Base-by-base conservation (phyloP, 2,329 filamentous ascomycete genomes). In the Paecilomyces formosus region DNA sequence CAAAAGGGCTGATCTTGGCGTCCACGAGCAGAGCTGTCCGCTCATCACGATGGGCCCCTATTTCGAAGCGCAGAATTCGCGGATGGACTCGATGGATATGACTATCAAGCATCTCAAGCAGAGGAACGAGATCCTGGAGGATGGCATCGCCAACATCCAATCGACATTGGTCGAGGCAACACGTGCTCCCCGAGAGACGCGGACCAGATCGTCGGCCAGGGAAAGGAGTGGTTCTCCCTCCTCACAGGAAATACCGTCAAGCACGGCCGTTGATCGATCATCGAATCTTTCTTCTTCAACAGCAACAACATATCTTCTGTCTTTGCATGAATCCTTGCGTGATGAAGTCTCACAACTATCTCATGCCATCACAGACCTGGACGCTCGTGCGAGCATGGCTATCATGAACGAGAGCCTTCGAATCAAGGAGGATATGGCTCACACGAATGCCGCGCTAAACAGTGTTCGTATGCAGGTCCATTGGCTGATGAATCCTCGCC, bases 331-430 rank as follows among this genome's bases (percentile, higher is more conserved):
- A 64, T 81, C 79, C 22, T 76, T 87, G 18, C 81, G 84, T 12
- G 82, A 84, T 52, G 84, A 86, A 66, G 79, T 86, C 54, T 73
- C 74, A 18, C 81, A 82, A 54, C 75, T 85, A 28, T 78, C 79
- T 13, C 76, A 79, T 55, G 80, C 81, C 2, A 74, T 87, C 9
- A 78, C 79, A 3, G 83, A 86, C 58, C 76, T 86, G 50, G 85
- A 87, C 61, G 83, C 81, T 53, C 80, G 83, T 35, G 80, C 82
- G 39, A 84, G 78, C 68, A 84, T 87, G 82, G 80, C 83, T 59
- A 80, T 84, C 49, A 79, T 86, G 73, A 87, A 85, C 64, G 84
- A 87, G 67, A 84, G 79, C 53, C 76, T 86, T 31, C 81, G 84
- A 3, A 78, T 82, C 55, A 83, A 85, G 60, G 84, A 86, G 63